Evolutionary conservation across 2,329 filamentous ascomycete species (phyloP).

Genomic region (Diaporthe sp.): DNA sequence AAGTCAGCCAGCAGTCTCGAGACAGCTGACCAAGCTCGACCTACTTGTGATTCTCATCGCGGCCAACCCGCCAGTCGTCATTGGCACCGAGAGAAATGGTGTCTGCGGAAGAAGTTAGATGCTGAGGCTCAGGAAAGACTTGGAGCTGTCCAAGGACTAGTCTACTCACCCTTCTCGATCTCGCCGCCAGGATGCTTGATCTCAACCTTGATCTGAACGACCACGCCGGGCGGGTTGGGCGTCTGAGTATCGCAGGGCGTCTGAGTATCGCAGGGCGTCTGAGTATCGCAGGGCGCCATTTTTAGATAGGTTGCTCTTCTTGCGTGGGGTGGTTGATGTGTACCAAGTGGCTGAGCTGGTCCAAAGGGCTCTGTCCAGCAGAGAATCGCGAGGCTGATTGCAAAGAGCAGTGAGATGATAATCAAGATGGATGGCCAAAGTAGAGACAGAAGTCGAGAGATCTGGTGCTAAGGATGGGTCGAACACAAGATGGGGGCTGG

Average conservation of each 20-base stretch:
- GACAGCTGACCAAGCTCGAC: neutral
- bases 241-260: neutral
- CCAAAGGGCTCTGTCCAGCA: slow-evolving; percentile 29
- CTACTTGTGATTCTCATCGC: slow-evolving; percentile 48
- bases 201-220: slow-evolving; percentile 24
- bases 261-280: neutral
- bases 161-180: neutral
- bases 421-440: neutral
- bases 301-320: neutral
- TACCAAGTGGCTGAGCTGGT: neutral
- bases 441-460: slow-evolving; percentile 5
- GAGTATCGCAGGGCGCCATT: slow-evolving; percentile 17
- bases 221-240: neutral
- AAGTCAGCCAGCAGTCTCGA: neutral
- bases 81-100: slow-evolving; percentile 2
- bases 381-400: neutral
- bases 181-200: neutral
- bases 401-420: slow-evolving; percentile 17
- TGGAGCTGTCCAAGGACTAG: neutral
- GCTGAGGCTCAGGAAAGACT: neutral
- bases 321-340: neutral
- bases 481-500: neutral
- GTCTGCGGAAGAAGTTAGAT: neutral
- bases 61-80: slow-evolving; percentile 47
- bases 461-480: neutral